A percentile compares a stretch with the other conserved stretches of the same genome.
These are phyloP conservation scores for Penicillium sp. DNA, from an alignment of 2,329 filamentous ascomycete species.

Conservation along the genomic window DNA sequence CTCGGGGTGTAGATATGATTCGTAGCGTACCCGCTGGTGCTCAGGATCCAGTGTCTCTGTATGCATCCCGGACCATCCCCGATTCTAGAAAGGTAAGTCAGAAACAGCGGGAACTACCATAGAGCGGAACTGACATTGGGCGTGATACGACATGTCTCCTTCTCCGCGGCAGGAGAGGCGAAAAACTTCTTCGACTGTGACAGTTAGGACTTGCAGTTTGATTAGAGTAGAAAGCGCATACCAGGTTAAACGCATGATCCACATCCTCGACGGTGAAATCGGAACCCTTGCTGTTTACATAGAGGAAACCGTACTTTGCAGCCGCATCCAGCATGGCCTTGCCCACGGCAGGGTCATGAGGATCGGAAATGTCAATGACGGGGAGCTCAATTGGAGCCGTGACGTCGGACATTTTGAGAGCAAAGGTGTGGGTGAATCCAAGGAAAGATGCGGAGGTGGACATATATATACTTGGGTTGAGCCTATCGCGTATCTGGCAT, in stretches of 20 bases:
- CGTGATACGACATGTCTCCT: constrained; percentile 67
- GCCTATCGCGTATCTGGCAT: constrained; percentile 16
- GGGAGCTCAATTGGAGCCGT: constrained; percentile 55
- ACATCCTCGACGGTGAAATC: constrained; percentile 64
- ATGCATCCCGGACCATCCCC: constrained; percentile 84
- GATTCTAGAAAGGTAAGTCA: constrained; percentile 54
- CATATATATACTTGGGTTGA: constrained; percentile 10
- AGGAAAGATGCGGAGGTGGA: background rate
- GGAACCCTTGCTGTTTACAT: constrained; percentile 68
- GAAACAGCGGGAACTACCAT: background rate
- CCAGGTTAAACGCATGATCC: constrained; percentile 67
- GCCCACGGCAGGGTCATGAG: constrained; percentile 56
- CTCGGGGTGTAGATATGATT: background rate
- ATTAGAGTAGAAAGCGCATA: constrained; percentile 37
- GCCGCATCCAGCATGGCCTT: constrained; percentile 72
- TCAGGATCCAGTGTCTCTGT: constrained; percentile 81
- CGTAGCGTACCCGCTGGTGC: constrained; percentile 61
- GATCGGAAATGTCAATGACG: constrained; percentile 71
- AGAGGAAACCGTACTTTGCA: constrained; percentile 79
- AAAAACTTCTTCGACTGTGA: constrained; percentile 68
- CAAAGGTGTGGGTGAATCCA: background rate
- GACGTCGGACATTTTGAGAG: constrained; percentile 21
- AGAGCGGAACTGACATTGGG: constrained; percentile 45
- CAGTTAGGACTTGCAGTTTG: constrained; percentile 1
- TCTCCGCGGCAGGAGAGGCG: constrained; percentile 62